These are phyloP conservation scores for Lumnitzera racemosa DNA, from an alignment of 345 rosid genomes.

Conservation along the genomic window DNA sequence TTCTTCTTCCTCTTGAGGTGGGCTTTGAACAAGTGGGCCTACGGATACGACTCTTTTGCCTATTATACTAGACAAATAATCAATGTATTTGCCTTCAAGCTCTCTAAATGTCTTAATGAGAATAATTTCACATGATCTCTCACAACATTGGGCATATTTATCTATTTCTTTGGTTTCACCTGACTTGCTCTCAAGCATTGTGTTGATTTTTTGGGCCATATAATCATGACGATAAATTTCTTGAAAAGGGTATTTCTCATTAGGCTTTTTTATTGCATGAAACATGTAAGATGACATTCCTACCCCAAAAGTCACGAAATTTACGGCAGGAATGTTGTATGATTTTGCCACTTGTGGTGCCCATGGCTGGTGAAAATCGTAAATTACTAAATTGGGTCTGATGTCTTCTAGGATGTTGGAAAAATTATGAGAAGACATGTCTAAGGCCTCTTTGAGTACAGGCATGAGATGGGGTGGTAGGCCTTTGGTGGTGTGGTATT, in stretches of 20 bases:
- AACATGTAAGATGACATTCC: neutral
- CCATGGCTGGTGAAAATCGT: conserved; percentile 35
- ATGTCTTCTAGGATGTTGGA: conserved; percentile 8
- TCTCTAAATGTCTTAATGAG: conserved; percentile 24
- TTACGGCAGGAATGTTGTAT: conserved; percentile 19
- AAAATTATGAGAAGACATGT: conserved; percentile 20
- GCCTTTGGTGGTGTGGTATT: conserved; percentile 34
- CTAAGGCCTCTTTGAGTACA: conserved; percentile 23
- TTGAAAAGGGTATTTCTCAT: conserved; percentile 13
- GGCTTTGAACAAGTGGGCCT: conserved; percentile 26
- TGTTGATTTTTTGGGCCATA: neutral
- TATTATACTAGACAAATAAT: conserved; percentile 11
- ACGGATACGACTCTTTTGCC: conserved; percentile 23
- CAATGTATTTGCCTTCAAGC: conserved; percentile 28
- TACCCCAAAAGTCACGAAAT: conserved; percentile 10
- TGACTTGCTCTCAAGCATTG: neutral
- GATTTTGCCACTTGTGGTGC: conserved; percentile 17
- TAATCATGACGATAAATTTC: conserved; percentile 2
- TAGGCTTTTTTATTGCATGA: neutral
- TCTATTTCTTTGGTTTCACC: conserved; percentile 3
- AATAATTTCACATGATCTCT: conserved; percentile 6
- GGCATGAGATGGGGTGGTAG: conserved; percentile 31
- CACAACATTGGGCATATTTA: conserved; percentile 8
- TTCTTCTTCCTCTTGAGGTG: neutral
- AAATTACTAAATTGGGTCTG: conserved; percentile 22